A percentile compares a stretch with the other conserved stretches of the same genome.
phyloP scores from a whole-genome alignment of 2,329 filamentous ascomycete species.

The Apiospora koreana region DNA sequence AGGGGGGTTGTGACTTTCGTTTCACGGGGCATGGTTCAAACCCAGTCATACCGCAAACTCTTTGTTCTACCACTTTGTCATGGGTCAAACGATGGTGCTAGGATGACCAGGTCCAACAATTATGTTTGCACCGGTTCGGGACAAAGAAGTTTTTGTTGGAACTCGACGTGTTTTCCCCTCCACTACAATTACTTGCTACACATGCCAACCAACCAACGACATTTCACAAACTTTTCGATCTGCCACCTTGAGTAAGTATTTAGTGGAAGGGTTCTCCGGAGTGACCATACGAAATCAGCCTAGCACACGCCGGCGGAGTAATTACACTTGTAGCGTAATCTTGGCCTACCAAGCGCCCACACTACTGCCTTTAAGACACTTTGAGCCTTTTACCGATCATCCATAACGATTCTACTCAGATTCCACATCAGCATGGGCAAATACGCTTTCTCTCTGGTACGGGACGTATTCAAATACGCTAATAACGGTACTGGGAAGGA shows the following conservation, averaged over 20 bases:
- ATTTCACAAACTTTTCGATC: neutral
- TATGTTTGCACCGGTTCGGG: neutral
- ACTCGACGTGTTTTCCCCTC: neutral
- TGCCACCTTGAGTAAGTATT: neutral
- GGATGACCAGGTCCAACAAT: neutral
- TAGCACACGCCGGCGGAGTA: neutral
- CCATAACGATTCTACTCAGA: neutral
- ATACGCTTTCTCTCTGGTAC: slow-evolving; percentile 8
- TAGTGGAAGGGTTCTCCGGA: neutral
- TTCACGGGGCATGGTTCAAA: neutral
- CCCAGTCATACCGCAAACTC: neutral
- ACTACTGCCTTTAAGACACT: neutral
- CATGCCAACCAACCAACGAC: neutral
- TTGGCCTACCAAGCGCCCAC: neutral
- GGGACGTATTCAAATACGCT: neutral
- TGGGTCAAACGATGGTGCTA: no score
- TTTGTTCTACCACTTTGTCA: neutral
- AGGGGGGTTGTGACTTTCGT: neutral
- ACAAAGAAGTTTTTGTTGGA: neutral
- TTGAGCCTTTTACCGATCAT: neutral
- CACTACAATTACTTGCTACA: neutral
- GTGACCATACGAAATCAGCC: neutral
- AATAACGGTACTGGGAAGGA: neutral
- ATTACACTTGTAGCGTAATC: neutral
- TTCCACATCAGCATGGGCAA: neutral